Base-by-base conservation (phyloP, 805 yeast genomes). In the Ogataea paraovalis region DNA sequence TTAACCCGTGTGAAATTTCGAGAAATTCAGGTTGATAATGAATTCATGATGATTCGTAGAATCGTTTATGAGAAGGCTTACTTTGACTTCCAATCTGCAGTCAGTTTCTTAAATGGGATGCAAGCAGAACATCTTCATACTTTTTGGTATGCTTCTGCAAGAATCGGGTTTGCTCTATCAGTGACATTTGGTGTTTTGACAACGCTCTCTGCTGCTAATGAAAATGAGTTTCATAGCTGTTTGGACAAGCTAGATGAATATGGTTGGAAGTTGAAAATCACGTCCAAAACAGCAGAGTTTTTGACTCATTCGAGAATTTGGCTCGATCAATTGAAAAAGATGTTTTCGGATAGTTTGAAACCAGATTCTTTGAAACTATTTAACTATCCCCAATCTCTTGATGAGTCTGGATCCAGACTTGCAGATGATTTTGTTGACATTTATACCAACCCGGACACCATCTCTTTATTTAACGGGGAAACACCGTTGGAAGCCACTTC, bases 61-160 rank as follows among this genome's bases (percentile, higher is more conserved):
- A 22, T 49, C 4, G 32, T 53, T 1, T 44, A 48, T 37, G 53
- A 49, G 13, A 44, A 51, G 16, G 52, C 55, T 2, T 51, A 34
- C n/a, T 39, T 34, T 20, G 55, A 51, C 14, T 51, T 53, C 25
- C 40, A 37, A 4, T 37, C 53, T 3, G 44, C 52, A 0, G 48
- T 53, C 10, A 45, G 40, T 3, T 53, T 53, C 42, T 34, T 53
- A n/a, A 47, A 48, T 42, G 37, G 48, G 16, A 53, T 53, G 57
- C 36, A 43, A 19, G 53, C 57, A 10, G 57, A 53, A 38, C 57
- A 53, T 27, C 44, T 53, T 4, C 57, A 53, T 27, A 53, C 55
- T 4, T 53, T 53, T 34, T 53, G 57, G 57, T 53, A 53, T 32
- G 49, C 53, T 27, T 53, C 33, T 16, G 57, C 57, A 3, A 51